A percentile compares a stretch with the other conserved stretches of the same genome.
Evolutionary conservation across 2,329 filamentous ascomycete species (phyloP).

Genomic region (Penicillium sp.): DNA sequence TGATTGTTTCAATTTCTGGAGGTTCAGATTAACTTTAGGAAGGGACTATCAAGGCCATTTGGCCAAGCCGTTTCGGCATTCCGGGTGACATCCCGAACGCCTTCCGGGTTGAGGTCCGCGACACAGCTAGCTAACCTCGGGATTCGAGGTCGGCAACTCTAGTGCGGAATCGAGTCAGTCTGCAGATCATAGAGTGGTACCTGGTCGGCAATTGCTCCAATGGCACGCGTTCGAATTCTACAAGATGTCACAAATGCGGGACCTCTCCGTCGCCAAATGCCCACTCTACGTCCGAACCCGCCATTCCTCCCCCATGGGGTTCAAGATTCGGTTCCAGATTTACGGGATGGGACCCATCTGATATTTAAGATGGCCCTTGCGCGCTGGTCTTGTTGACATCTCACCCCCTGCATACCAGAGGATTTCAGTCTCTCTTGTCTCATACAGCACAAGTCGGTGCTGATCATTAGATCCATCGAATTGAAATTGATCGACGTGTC

Average conservation of each 20-base stretch:
- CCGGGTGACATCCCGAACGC: conserved; percentile 5
- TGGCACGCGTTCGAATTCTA: not conserved
- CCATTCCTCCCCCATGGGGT: conserved; percentile 11
- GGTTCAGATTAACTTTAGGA: not conserved
- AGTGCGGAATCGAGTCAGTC: not conserved
- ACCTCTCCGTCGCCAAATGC: conserved; percentile 1
- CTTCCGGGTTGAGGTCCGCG: conserved; percentile 4
- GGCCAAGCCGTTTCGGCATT: not conserved
- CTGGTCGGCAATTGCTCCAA: not conserved
- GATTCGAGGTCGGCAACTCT: not conserved
- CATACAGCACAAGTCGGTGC: not conserved
- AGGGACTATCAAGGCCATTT: not conserved
- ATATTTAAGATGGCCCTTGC: not conserved
- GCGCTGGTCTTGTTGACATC: not conserved
- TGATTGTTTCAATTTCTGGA: no score
- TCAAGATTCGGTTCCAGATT: not conserved
- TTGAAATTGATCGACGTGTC: no score
- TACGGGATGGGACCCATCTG: not conserved
- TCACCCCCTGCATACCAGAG: not conserved
- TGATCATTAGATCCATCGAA: not conserved
- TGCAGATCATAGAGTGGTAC: not conserved
- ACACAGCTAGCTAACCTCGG: conserved; percentile 10
- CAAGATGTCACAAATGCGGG: not conserved
- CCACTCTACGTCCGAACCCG: conserved; percentile 4
- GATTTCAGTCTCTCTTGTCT: not conserved